These are phyloP conservation scores for Coemansia sp. DNA, from an alignment of 192 early-diverging fungal species.

Conservation along the genomic window DNA sequence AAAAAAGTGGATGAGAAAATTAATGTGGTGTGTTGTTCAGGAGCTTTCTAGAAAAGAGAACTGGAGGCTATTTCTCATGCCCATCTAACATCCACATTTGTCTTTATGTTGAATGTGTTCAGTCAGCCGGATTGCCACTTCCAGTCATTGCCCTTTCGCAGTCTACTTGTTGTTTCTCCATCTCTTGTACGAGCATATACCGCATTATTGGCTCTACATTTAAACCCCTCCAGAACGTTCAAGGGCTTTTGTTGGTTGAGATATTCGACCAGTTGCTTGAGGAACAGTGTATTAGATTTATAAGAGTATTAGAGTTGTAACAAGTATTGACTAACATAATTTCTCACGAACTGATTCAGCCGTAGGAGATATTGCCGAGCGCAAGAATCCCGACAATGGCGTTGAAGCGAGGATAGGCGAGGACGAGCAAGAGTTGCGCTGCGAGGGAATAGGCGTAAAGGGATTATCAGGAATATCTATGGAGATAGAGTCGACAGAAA, in stretches of 20 bases:
- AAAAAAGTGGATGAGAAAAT: too few relatives aligned
- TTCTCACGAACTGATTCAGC: constrained; percentile 31
- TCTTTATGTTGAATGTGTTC: background rate
- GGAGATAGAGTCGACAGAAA: constrained; percentile 41
- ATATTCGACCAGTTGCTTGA: too few relatives aligned
- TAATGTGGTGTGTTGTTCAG: background rate
- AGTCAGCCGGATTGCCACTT: background rate
- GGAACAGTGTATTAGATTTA: background rate
- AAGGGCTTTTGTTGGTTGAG: too few relatives aligned
- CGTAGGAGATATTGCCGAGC: constrained; percentile 1
- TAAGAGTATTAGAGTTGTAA: background rate
- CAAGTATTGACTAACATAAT: constrained; percentile 6
- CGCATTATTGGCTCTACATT: too few relatives aligned
- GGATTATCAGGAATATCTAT: constrained; percentile 46
- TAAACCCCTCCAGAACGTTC: too few relatives aligned
- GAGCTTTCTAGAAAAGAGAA: background rate
- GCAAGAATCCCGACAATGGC: constrained; percentile 19
- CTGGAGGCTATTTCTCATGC: background rate
- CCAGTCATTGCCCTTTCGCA: too few relatives aligned
- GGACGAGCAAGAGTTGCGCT: constrained; percentile 34
- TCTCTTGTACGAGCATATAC: too few relatives aligned
- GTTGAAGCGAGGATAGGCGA: constrained; percentile 32
- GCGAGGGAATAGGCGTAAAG: constrained; percentile 37
- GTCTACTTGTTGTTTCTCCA: too few relatives aligned
- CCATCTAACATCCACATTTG: background rate